Evolutionary conservation across 1,139 yeast genomes (phyloP), one percentile per base, ranked within the genome.

Genomic region (Sporopachydermia cereana): DNA sequence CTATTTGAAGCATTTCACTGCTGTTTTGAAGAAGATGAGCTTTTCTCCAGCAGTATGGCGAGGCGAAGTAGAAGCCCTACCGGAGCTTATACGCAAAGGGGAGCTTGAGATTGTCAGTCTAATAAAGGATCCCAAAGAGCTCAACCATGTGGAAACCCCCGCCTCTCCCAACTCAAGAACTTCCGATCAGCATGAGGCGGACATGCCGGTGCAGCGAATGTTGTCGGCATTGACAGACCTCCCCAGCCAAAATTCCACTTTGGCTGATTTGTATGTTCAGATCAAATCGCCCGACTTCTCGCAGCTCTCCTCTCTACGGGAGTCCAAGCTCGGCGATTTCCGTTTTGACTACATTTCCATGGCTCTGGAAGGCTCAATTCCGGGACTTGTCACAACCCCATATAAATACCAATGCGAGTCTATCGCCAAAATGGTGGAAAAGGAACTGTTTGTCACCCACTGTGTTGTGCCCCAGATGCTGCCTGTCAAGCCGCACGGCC

Each of bases 391-490:
- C 41, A 70, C 83, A 16, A 50, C 54, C 1, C 60, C 79, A 7
- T 79, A 78, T 54, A 68, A 69, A 3, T 80, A 77, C 51, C 88
- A 80, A 55, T 58, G 69, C 9, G 68, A 72, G 45, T 77, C 86
- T 0, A 64, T 79, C 1, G 67, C 74, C 3, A 73, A 71, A 50
- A 80, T 80, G 86, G 57, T 71, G 25, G 72, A 70, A 47, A 69
- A 67, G 51, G 88, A 80, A 53, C 55, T 70, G 0, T 42, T 52
- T 1, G 62, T 68, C 1, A 53, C 52, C 12, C 57, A 56, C 18
- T 58, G 62, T 3, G 46, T 69, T 0, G 63, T 72, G 43, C 83
- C 85, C 0, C 67, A 72, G 48, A 56, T 73, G 30, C 54, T 71
- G 1, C 41, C 54, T 31, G 42, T 74, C 2, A 46, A 31, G 2